Base-by-base conservation (phyloP, 208 protist genomes). In the Tritrichomonas musculus region DNA sequence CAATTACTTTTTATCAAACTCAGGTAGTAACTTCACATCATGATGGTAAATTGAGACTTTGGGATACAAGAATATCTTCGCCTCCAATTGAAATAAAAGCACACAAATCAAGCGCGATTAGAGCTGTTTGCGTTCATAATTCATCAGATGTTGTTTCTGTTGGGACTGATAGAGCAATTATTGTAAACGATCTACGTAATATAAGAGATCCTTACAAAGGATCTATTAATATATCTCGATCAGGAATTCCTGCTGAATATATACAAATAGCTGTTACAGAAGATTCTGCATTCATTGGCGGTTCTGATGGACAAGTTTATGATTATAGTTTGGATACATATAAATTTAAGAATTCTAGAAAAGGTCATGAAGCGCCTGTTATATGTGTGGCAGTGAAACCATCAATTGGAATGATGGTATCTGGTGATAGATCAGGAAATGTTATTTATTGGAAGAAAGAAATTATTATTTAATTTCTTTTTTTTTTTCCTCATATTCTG, bases 371-470 rank as follows among this genome's bases (percentile, higher is more conserved):
- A 1, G 47, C 20, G 2, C 77, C 77, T 27, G 77, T 88, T 0
- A 57, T n/a, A n/a, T 88, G 77, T 88, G 47, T 88, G 25, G 77
- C 77, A 9, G 47, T 47, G 14, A 60, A 27, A 11, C 25, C 0
- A 36, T 4, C 1, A 33, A 3, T 11, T n/a, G 77, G 77, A 22
- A 8, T 57, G 20, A 8, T 88, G 2, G 77, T 30, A 8, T 27
- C 47, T 17, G 77, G 77, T 39, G 77, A 88, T 50, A 88, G 36
- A 39, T 44, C 44, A 17, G 77, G 77, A 27, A 8, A 17, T 57
- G 47, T 88, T 33, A 88, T 47, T 25, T 57, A 57, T 33, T 88
- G 77, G 77, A 77, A 77, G 39, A 77, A 77, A 77, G 39, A 77
- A 44, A 77, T n/a, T 72, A 33, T 72, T 33, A 33, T 72, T 72